Evolutionary conservation across 2,329 filamentous ascomycete species (phyloP), one percentile per base, ranked within the genome.

Genomic region (Lecanicillium sp.): DNA sequence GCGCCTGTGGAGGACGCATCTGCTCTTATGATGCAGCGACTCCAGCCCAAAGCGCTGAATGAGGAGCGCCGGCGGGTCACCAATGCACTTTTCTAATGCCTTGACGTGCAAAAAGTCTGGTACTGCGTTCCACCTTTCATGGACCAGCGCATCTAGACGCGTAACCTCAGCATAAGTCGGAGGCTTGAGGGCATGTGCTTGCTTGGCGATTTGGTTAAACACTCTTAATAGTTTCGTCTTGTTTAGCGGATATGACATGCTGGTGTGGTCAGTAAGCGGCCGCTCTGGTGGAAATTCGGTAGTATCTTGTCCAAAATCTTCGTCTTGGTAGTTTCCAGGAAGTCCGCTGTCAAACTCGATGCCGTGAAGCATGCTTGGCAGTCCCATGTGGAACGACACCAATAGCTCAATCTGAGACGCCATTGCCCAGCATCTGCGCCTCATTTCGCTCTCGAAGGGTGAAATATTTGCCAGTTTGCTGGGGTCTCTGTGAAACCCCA

Each of bases 351-450:
- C 81, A 33, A 70, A 74, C 43, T 83, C 78, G 27, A 79, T 71
- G 17, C 70, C 65, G 41, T 77, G 68, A 32, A 83, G 65, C 74
- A 83, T 80, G 50, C 71, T 71, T 3, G 81, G 81, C 38, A 85
- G 62, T 3, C 80, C 80, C 43, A 83, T 68, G 50, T 84, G 79
- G 50, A 82, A 83, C 2, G 77, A 74, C 18, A 80, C 75, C 4
- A 84, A 56, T 3, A 79, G 56, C 50, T 85, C 81, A 33, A 82
- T 66, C 50, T 80, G 75, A 18, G 64, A 55, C 3, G 67, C 64
- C 45, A 75, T 60, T 45, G 70, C 67, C 73, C 73, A 77, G 47
- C 70, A 53, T 12, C 71, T 60, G 22, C 70, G 60, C 11, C 69
- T 62, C 65, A 75, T 73, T 56, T 77, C 72, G 5, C 68, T 70